phyloP scores from a whole-genome alignment of 2,329 filamentous ascomycete species.

The Paraconiothyrium brasiliense region DNA sequence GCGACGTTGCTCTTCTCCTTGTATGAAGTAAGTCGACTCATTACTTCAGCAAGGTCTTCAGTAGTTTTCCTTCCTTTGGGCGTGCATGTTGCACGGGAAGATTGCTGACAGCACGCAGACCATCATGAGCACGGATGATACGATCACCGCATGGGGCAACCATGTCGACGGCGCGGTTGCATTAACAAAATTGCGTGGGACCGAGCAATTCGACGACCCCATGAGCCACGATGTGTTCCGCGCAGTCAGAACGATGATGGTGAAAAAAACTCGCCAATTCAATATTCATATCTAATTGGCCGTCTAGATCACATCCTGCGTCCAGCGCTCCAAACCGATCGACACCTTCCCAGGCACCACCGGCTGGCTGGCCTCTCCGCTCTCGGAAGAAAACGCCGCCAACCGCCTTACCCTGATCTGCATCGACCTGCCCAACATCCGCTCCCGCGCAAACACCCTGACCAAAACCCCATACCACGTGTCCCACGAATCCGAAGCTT shows the following conservation, averaged over 20 bases:
- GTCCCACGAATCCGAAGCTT: constrained; percentile 37
- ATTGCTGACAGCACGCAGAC: constrained; percentile 40
- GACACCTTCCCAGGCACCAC: constrained; percentile 48
- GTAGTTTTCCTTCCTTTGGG: constrained; percentile 25
- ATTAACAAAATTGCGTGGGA: constrained; percentile 49
- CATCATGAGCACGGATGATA: constrained; percentile 50
- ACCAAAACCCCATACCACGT: constrained; percentile 34
- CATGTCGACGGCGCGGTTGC: constrained; percentile 54
- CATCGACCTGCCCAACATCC: constrained; percentile 50
- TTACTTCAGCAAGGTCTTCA: constrained; percentile 28
- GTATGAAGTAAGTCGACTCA: constrained; percentile 49
- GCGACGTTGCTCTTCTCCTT: constrained; percentile 53
- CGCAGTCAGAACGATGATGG: constrained; percentile 54
- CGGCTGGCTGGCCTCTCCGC: constrained; percentile 47
- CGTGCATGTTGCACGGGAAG: background rate
- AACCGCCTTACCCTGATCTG: constrained; percentile 52
- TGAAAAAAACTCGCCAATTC: constrained; percentile 22
- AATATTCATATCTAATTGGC: background rate
- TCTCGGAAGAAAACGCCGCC: constrained; percentile 50
- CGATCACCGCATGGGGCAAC: constrained; percentile 50
- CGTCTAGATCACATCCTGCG: constrained; percentile 49
- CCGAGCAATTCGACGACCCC: constrained; percentile 50
- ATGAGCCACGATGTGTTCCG: constrained; percentile 51
- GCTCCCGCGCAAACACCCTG: constrained; percentile 45
- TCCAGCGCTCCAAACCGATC: constrained; percentile 51